phyloP scores from a whole-genome alignment of 768 basidiomycete genomes.

The Pisolithus microcarpus region DNA sequence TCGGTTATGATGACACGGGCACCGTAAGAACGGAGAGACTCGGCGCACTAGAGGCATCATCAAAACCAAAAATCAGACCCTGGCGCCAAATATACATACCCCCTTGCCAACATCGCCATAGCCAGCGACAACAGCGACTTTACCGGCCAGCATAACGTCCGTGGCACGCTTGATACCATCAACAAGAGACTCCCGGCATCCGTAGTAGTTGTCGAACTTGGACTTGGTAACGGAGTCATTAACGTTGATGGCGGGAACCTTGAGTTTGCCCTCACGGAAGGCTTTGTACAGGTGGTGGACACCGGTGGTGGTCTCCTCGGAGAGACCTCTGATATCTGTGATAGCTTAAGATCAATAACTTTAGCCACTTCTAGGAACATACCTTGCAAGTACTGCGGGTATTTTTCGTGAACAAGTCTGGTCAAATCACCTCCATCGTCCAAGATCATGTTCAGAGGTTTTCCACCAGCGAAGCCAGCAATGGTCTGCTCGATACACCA shows the following conservation, averaged over 20 bases:
- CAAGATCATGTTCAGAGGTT: conserved; percentile 95
- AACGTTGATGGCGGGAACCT: conserved; percentile 98
- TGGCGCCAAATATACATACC: conserved; percentile 43
- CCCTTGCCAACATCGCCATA: conserved; percentile 99
- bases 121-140: conserved; percentile 97
- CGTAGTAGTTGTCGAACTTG: conserved; percentile 99
- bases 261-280: conserved; percentile 91
- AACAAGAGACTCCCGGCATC: conserved; percentile 98
- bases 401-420: conserved; percentile 91
- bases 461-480: conserved; percentile 74
- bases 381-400: conserved; percentile 82
- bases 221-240: conserved; percentile 99
- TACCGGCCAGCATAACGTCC: conserved; percentile 99
- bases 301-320: conserved; percentile 99
- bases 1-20: conserved; percentile 94
- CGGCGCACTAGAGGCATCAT: conserved; percentile 70
- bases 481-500: conserved; percentile 99
- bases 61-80: background rate
- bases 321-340: conserved; percentile 82
- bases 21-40: conserved; percentile 95
- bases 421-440: conserved; percentile 99
- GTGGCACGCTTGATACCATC: conserved; percentile 99
- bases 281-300: conserved; percentile 99
- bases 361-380: conserved; percentile 8
- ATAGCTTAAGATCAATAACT: conserved; percentile 6